These are phyloP conservation scores for Suhomyces pyralidae DNA, from an alignment of 805 yeast genomes.

Conservation along the genomic window DNA sequence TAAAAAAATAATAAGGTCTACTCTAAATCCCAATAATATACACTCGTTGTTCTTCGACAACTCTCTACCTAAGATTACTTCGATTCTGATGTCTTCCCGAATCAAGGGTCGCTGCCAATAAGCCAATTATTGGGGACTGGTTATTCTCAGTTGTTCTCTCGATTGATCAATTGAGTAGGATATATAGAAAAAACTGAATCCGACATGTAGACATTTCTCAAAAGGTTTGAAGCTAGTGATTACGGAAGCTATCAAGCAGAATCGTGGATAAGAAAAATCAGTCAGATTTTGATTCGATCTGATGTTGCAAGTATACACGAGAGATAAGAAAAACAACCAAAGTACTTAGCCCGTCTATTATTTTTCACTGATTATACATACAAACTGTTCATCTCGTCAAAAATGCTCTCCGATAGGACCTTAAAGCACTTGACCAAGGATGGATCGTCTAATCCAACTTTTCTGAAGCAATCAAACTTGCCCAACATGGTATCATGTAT, in stretches of 20 bases:
- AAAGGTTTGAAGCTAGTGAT: too few relatives aligned
- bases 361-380: neutral
- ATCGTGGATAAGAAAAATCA: neutral
- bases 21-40: neutral
- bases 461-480: neutral
- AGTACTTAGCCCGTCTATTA: neutral
- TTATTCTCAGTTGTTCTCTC: too few relatives aligned
- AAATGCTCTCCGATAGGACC: constrained; percentile 3
- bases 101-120: too few relatives aligned
- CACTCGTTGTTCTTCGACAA: neutral
- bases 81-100: too few relatives aligned
- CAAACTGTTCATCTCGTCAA: constrained; percentile 4
- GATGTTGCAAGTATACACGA: neutral
- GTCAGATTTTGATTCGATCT: neutral
- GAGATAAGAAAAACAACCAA: neutral
- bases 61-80: neutral
- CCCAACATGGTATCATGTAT: neutral
- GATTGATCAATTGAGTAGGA: too few relatives aligned
- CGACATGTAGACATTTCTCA: too few relatives aligned
- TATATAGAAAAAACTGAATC: too few relatives aligned
- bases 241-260: neutral
- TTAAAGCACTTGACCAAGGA: neutral
- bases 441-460: neutral
- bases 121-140: too few relatives aligned
- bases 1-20: neutral